Evolutionary conservation across 495 filamentous ascomycete genomes (phyloP), one percentile per base, ranked within the genome.

Genomic region (Penicillium longicatenatum): DNA sequence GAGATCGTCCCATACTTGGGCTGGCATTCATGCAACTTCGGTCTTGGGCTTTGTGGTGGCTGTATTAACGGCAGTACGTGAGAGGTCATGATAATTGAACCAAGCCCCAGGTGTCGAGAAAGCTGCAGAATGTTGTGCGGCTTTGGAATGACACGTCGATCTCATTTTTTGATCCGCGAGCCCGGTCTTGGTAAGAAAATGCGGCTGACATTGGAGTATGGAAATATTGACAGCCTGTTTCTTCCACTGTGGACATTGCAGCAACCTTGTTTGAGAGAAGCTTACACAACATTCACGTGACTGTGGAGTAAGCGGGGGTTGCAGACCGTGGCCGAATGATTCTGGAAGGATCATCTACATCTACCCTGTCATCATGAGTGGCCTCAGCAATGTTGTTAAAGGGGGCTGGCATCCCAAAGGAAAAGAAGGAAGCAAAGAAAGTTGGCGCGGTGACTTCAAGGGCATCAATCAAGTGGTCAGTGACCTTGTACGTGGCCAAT

Each of bases 351-450:
- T 14, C 43, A 37, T 35, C 53, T 24, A 48, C 43, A 37, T 35
- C 53, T 24, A 48, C 53, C 42, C 47, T 19, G 22, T 17, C 22
- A 59, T 48, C 56, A 84, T 84, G 81, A 81, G 77, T 65, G 76
- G 77, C 2, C 63, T 81, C 46, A 81, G 74, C 61, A 77, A 75
- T 39, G 64, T 81, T 46, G 68, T 79, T 30, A 86, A 84, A 58
- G 76, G 75, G 43, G 84, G 84, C 49, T 86, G 84, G 84, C 81
- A 86, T 61, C 80, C 83, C 0, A 79, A 82, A 58, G 74, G 78
- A 19, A 82, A 81, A 45, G 76, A 83, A 46, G 83, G 83, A 10
- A 68, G 67, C 16, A 82, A 77, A 58, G 82, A 85, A 57, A 79
- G 80, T 57, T 85, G 82, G 83, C 73, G 82, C 17, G 76, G 78